Base-by-base conservation (phyloP, 2,329 filamentous ascomycete species). In the Botrytis tulipae region DNA sequence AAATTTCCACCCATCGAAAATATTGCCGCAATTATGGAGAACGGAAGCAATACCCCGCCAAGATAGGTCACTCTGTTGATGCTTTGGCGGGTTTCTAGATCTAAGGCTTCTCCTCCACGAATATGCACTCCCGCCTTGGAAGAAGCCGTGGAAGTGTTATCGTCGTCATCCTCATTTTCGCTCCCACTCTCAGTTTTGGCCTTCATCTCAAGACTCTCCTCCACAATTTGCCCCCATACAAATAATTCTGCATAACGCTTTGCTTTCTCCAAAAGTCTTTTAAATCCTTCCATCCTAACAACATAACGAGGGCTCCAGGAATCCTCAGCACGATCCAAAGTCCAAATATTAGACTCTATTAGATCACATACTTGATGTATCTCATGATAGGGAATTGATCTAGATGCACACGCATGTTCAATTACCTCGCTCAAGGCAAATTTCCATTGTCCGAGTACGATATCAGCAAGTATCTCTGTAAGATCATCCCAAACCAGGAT, bases 1-100 rank as follows among this genome's bases (percentile, higher is more conserved):
- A 63, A 72, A 25, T 51, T 66, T 1, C 35, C 46, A 6, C 61
- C 46, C 44, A 72, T 72, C 9, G 46, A 72, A 16, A 72, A 72
- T 29, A 66, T 72, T 40, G 44, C 37, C 18, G 70, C 59, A 42
- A 72, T 44, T 51, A 66, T 66, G 3, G 70, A 72, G 46, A 72
- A 72, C 20, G 61, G 61, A 37, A 72, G 61, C 25, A 72, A 44
- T 14, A 72, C n/a, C 46, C 70, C 37, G 12, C 61, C 37, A 44
- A 72, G 61, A 14, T 66, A 72, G 48, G 70, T 66, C 12, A 66
- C 18, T 42, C 61, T 66, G 29, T 72, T 59, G n/a, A 72, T 67
- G 18, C 70, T 72, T 25, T 72, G 70, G 25, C 51, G 48, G 40
- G 61, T 72, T 46, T 72, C 61, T 6, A 72, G 8, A 32, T 72